Base-by-base conservation (phyloP, 148 eudicot species). In the Rhododendron mucronatum region DNA sequence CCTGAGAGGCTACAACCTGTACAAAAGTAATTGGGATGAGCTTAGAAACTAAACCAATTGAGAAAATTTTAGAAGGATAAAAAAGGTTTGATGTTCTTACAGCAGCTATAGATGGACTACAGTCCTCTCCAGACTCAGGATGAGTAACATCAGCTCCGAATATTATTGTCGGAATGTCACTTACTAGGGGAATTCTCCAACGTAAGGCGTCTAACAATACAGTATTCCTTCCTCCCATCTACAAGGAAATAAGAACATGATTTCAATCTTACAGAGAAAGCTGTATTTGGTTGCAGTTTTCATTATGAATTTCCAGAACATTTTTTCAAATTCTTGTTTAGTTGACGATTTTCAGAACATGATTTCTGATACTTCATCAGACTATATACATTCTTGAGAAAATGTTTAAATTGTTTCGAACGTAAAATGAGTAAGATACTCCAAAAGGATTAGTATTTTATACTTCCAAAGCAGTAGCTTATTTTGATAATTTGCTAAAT, bases 81-180 rank as follows among this genome's bases (percentile, higher is more conserved):
- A 63, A 51, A 50, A 63, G 12, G 4, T 84, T 37, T 28, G 23
- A 33, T 79, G 53, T 74, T 78, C 93, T 87, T 92, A 96, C 98
- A 86, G 98, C 98, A 82, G 98, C 98, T 83, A 96, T 96, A 51
- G 98, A 96, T 84, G 98, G 98, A 78, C 95, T 96, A 11, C 91
- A 92, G 61, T 96, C 98, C 89, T 96, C 98, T 89, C 98, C 98
- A 26, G 88, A 88, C 86, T 95, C 95, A 0, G 98, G 98, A 82
- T 96, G 98, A 86, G 98, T 96, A 1, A 96, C 98, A 91, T 96
- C 98, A 85, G 98, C 98, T 55, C 98, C 98, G 88, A 96, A 96
- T 74, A 96, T 94, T 71, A 96, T 96, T 10, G 98, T 96, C 9
- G 98, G 98, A 59, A 89, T 91, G 84, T 95, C 98, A 85, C 98